phyloP scores from a whole-genome alignment of 1,284 basidiomycete genomes.

The Golubevia sp. region DNA sequence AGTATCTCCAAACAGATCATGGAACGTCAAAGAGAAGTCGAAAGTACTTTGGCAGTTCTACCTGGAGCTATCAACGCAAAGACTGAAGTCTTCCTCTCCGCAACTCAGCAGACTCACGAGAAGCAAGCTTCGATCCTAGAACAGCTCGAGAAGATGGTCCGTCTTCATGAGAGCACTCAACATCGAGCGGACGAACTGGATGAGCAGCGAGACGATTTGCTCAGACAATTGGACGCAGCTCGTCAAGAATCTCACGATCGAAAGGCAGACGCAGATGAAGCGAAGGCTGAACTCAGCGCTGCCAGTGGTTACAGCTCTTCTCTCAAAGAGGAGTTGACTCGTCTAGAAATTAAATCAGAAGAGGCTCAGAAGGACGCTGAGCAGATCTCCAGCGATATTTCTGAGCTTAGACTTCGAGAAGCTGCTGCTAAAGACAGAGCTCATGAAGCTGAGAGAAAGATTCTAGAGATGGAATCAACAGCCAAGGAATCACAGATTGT shows the following conservation, averaged over 20 bases:
- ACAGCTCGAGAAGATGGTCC: conserved; percentile 5
- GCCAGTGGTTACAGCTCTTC: conserved; percentile 7
- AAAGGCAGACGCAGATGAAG: conserved; percentile 5
- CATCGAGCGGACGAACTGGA: conserved; percentile 2
- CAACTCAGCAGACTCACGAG: conserved; percentile 10
- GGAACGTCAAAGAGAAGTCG: conserved; percentile 35
- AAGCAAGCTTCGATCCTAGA: conserved; percentile 7
- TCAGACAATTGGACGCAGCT: conserved; percentile 10
- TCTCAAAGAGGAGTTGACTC: conserved; percentile 10
- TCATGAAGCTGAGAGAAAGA: conserved; percentile 6
- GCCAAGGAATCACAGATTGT: conserved; percentile 13
- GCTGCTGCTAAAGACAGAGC: conserved; percentile 6
- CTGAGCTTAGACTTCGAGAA: conserved; percentile 6
- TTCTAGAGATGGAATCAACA: conserved; percentile 6
- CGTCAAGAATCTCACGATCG: conserved; percentile 10
- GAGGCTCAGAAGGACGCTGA: conserved; percentile 18
- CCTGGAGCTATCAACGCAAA: conserved; percentile 44
- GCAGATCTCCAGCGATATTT: conserved; percentile 20
- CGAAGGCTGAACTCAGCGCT: conserved; percentile 1
- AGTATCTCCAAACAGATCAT: conserved; percentile 23
- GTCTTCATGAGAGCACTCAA: background rate
- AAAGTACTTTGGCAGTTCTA: conserved; percentile 27
- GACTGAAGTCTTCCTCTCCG: conserved; percentile 39
- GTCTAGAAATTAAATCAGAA: conserved; percentile 5
- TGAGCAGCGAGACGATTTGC: conserved; percentile 4